Evolutionary conservation across 768 basidiomycete species (phyloP).

Genomic region (Podaxis sp.): DNA sequence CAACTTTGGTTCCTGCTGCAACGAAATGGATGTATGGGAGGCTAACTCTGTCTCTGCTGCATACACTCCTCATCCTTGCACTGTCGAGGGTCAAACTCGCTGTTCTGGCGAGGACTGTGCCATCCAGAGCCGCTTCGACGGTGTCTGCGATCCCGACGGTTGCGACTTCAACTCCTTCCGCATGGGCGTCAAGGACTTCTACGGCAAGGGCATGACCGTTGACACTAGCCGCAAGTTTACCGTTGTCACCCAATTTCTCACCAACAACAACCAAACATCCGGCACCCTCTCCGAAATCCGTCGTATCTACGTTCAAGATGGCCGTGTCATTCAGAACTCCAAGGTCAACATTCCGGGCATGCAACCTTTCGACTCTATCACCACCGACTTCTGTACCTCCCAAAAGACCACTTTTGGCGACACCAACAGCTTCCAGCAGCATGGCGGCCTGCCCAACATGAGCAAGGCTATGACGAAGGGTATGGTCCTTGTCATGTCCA

Average conservation of each 20-base stretch:
- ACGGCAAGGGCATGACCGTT: constrained; percentile 35
- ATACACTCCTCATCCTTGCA: constrained; percentile 39
- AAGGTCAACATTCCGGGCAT: constrained; percentile 30
- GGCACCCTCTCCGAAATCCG: constrained; percentile 24
- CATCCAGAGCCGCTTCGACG: constrained; percentile 18
- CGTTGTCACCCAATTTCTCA: constrained; percentile 41
- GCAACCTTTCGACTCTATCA: constrained; percentile 32
- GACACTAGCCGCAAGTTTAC: constrained; percentile 14
- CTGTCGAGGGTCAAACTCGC: constrained; percentile 27
- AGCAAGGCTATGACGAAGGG: constrained; percentile 38
- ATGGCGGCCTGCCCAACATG: constrained; percentile 40
- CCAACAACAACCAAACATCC: constrained; percentile 32
- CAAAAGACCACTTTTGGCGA: constrained; percentile 49
- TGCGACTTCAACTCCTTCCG: constrained; percentile 52
- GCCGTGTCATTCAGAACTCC: constrained; percentile 35
- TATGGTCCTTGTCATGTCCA: constrained; percentile 45
- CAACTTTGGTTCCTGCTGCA: constrained; percentile 37
- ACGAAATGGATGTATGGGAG: constrained; percentile 47
- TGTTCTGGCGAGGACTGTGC: constrained; percentile 33
- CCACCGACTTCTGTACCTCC: constrained; percentile 40
- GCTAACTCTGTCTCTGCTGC: constrained; percentile 40
- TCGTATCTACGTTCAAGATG: constrained; percentile 31
- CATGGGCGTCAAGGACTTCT: constrained; percentile 37
- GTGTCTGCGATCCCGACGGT: constrained; percentile 42
- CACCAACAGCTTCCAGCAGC: constrained; percentile 39